Conservation (phyloP, 768 basidiomycete genomes). For the Chalciporus sphaerocephalus region DNA sequence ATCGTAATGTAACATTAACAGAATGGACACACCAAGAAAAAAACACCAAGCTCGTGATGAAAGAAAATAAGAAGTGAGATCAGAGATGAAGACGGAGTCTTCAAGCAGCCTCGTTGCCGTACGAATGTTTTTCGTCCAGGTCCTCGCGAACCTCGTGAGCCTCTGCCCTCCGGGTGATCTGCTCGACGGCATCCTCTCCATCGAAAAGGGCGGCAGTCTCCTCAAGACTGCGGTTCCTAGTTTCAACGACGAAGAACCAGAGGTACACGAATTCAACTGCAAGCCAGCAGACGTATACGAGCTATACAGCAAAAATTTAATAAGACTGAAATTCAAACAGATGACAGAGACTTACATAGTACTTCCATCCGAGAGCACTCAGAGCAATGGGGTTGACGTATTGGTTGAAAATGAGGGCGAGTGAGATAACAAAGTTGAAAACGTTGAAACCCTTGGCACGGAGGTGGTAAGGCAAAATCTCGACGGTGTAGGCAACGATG, state of each 20-base stretch:
- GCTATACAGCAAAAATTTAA: slow-evolving; percentile 25
- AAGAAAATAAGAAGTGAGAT: background rate
- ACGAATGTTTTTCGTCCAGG: slow-evolving; percentile 20
- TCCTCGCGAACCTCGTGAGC: slow-evolving; percentile 15
- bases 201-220: slow-evolving; percentile 83
- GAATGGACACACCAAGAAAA: too few relatives aligned
- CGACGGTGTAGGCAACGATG: slow-evolving; percentile 81
- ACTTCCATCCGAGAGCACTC: slow-evolving; percentile 63
- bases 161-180: slow-evolving; percentile 30
- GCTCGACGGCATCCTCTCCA: slow-evolving; percentile 49
- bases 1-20: background rate
- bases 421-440: slow-evolving; percentile 74
- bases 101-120: slow-evolving; percentile 6
- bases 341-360: slow-evolving; percentile 47
- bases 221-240: slow-evolving; percentile 68
- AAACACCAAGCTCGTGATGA: background rate
- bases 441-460: slow-evolving; percentile 85
- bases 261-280: slow-evolving; percentile 59
- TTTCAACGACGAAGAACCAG: slow-evolving; percentile 68
- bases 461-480: slow-evolving; percentile 78
- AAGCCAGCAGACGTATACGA: slow-evolving; percentile 72
- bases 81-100: background rate
- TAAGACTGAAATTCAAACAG: background rate
- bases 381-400: slow-evolving; percentile 83
- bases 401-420: slow-evolving; percentile 85